Evolutionary conservation across 2,329 filamentous ascomycete genomes (phyloP).

Genomic region (Colletotrichum abscissum): DNA sequence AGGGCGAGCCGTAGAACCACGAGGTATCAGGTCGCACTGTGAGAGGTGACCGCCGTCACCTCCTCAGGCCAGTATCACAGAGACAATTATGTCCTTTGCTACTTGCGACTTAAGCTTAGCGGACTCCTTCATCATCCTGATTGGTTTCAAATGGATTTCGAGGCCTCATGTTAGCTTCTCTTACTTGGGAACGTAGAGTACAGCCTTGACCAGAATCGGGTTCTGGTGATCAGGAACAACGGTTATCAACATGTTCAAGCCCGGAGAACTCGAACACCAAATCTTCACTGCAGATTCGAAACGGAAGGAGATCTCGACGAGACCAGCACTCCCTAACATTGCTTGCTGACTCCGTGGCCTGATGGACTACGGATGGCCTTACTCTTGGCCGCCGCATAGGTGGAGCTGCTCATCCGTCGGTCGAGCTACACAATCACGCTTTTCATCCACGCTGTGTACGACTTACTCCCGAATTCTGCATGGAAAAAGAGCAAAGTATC

Average conservation of each 20-base stretch:
- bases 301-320: background rate
- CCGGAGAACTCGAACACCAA: background rate
- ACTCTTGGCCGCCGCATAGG: conserved; percentile 9
- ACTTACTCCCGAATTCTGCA: conserved; percentile 42
- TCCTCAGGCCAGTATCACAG: conserved; percentile 31
- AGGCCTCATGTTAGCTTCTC: background rate
- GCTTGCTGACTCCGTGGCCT: background rate
- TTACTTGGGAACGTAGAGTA: no score
- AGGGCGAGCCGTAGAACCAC: conserved; percentile 30
- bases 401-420: conserved; percentile 24
- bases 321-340: background rate
- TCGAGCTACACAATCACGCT: conserved; percentile 32
- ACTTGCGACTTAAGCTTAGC: conserved; percentile 15
- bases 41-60: conserved; percentile 30
- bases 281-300: background rate
- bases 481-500: conserved; percentile 43
- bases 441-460: conserved; percentile 47
- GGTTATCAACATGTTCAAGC: background rate
- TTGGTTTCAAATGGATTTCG: background rate
- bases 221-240: background rate
- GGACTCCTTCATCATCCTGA: background rate
- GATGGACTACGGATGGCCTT: conserved; percentile 39
- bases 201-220: background rate
- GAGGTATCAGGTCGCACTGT: conserved; percentile 24
- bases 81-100: conserved; percentile 6